Conservation (phyloP, 768 basidiomycete species). For the Boletus pseudopeckii region DNA sequence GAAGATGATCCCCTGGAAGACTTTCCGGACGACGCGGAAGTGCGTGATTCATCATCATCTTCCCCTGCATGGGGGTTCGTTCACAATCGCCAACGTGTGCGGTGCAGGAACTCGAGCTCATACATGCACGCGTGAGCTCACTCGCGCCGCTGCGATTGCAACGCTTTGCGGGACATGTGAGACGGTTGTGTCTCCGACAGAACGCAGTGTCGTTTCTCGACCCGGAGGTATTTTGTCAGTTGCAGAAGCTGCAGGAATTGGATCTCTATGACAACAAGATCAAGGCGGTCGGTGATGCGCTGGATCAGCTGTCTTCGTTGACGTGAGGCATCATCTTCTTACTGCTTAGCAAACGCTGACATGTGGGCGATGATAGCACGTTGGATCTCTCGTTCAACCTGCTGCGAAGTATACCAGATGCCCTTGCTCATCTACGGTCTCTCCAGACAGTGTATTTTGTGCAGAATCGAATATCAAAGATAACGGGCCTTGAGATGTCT, state of each 20-base stretch:
- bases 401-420: constrained; percentile 65
- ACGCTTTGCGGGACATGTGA: constrained; percentile 68
- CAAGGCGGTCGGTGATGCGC: constrained; percentile 63
- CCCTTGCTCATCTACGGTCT: constrained; percentile 52
- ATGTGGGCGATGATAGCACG: constrained; percentile 41
- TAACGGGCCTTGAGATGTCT: constrained; percentile 58
- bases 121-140: constrained; percentile 74
- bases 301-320: constrained; percentile 55
- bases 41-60: constrained; percentile 33
- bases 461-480: constrained; percentile 89
- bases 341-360: not conserved
- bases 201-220: constrained; percentile 76
- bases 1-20: constrained; percentile 71
- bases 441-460: constrained; percentile 88
- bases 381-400: constrained; percentile 97
- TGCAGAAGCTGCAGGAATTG: constrained; percentile 77
- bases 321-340: constrained; percentile 39
- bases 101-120: constrained; percentile 77
- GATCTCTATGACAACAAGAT: constrained; percentile 97
- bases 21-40: constrained; percentile 83
- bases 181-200: constrained; percentile 79
- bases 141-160: constrained; percentile 64
- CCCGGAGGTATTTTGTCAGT: constrained; percentile 61
- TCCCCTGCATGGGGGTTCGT: not conserved
- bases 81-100: not conserved